Conservation (phyloP, 768 basidiomycete genomes). For the Phanerodontia chrysosporium region DNA sequence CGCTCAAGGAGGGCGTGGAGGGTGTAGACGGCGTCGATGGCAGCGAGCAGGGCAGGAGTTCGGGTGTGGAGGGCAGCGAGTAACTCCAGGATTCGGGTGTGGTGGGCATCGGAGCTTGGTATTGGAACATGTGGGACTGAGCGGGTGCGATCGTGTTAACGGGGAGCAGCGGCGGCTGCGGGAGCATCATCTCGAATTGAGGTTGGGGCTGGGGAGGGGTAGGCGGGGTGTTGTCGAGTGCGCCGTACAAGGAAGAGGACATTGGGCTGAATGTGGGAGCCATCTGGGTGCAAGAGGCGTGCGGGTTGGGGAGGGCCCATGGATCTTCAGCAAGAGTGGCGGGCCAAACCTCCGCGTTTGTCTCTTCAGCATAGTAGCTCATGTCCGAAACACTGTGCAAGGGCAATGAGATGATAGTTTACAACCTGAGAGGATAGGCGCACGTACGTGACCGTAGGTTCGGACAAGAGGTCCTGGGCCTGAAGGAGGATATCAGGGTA, state of each 20-base stretch:
- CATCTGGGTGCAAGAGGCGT: not conserved
- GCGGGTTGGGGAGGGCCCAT: not conserved
- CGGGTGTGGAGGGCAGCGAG: not conserved
- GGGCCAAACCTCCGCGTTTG: not conserved
- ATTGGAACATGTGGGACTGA: not conserved
- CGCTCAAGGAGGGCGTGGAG: no score
- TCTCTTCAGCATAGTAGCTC: not conserved
- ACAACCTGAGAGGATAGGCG: not conserved
- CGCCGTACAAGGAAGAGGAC: not conserved
- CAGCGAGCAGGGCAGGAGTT: no score
- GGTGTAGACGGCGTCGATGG: no score
- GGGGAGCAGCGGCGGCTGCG: not conserved
- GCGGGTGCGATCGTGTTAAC: not conserved
- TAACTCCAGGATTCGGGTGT: not conserved
- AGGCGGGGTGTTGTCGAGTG: not conserved
- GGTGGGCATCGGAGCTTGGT: not conserved
- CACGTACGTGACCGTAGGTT: not conserved
- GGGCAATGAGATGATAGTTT: not conserved
- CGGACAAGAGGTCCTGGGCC: not conserved
- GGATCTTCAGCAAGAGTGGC: not conserved
- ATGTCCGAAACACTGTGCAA: not conserved
- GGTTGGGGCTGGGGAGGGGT: not conserved
- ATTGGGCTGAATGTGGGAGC: not conserved
- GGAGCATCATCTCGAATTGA: not conserved
- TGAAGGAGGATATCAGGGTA: not conserved